A percentile compares a stretch with the other conserved stretches of the same genome.
Conservation (phyloP, 1,284 basidiomycete species). For the Rhodotorula sp. region DNA sequence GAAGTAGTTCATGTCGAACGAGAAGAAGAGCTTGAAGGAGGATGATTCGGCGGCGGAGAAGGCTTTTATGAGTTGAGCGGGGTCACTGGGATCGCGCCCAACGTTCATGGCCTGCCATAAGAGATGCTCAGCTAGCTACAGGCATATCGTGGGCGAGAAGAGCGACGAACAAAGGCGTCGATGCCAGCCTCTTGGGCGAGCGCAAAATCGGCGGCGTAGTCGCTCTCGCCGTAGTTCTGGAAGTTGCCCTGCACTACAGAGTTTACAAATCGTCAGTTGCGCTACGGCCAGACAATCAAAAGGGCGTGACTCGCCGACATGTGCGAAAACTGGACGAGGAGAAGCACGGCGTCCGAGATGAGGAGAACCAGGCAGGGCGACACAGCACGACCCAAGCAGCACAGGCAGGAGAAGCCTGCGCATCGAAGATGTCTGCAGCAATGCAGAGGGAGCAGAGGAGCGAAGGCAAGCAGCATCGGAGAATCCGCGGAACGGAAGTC, state of each 20-base stretch:
- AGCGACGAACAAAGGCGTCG: neutral
- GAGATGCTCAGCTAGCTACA: too few relatives aligned
- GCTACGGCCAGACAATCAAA: neutral
- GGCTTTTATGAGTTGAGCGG: neutral
- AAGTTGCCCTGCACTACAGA: slow-evolving; percentile 9
- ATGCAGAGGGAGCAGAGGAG: neutral
- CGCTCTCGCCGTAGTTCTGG: neutral
- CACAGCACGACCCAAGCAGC: neutral
- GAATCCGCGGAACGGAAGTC: neutral
- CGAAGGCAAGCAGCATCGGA: neutral
- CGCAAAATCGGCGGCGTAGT: neutral
- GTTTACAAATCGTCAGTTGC: neutral
- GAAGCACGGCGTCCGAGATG: neutral
- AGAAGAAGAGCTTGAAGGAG: slow-evolving; percentile 4
- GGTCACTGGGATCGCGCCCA: neutral
- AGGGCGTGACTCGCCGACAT: neutral
- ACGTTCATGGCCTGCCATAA: slow-evolving; percentile 3
- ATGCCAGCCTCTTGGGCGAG: slow-evolving; percentile 4
- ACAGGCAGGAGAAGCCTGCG: neutral
- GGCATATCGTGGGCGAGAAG: neutral
- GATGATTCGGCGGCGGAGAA: slow-evolving; percentile 3
- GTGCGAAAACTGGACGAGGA: slow-evolving; percentile 5
- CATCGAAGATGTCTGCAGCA: neutral
- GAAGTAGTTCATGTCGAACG: slow-evolving; percentile 9
- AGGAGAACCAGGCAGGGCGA: too few relatives aligned